Evolutionary conservation across 148 eudicot species (phyloP).

Genomic region (Dianthus caryophyllus): DNA sequence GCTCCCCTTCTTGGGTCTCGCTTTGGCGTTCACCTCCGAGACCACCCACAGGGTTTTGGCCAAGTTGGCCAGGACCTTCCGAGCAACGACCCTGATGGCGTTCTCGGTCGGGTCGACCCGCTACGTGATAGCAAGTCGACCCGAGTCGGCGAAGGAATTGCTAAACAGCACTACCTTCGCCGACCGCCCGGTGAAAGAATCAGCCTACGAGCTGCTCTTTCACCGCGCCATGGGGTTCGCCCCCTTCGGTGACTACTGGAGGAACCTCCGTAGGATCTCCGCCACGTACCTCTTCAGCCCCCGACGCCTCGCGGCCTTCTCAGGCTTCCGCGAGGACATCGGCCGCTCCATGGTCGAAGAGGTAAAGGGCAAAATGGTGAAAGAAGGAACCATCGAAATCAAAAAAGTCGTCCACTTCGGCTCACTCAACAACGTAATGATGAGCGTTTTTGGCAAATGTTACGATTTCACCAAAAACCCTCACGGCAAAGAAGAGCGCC

Average conservation of each 20-base stretch:
- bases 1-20: conserved; percentile 49
- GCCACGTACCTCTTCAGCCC: conserved; percentile 69
- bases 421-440: conserved; percentile 83
- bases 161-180: conserved; percentile 62
- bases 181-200: conserved; percentile 81
- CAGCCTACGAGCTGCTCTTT: conserved; percentile 73
- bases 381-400: conserved; percentile 42
- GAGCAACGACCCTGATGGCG: conserved; percentile 53
- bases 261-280: conserved; percentile 61
- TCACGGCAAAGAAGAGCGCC: conserved; percentile 2
- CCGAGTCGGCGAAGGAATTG: conserved; percentile 72
- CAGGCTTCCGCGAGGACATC: conserved; percentile 31
- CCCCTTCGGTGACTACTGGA: conserved; percentile 83
- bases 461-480: conserved; percentile 29
- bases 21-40: conserved; percentile 36
- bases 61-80: conserved; percentile 17
- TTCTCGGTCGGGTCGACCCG: conserved; percentile 82
- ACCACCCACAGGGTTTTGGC: conserved; percentile 51
- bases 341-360: conserved; percentile 44
- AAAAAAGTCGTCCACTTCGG: conserved; percentile 57
- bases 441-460: conserved; percentile 66
- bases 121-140: conserved; percentile 53
- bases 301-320: conserved; percentile 35
- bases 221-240: conserved; percentile 95
- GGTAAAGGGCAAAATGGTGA: conserved; percentile 28